Evolutionary conservation across 2,329 filamentous ascomycete genomes (phyloP).

Genomic region (Nannizziopsis arthrosporioides): DNA sequence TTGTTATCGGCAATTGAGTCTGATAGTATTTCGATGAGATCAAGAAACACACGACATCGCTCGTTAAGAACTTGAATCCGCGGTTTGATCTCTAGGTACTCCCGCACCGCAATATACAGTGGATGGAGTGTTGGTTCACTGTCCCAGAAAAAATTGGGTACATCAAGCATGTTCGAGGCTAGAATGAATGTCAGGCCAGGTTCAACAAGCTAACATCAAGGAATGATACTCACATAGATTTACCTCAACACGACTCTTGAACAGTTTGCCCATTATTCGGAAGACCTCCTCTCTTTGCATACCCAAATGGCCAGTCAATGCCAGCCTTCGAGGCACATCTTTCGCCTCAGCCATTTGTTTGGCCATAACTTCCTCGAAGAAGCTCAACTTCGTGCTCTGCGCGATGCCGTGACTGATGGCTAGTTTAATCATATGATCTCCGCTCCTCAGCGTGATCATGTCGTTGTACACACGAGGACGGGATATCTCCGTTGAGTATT

Average conservation of each 20-base stretch:
- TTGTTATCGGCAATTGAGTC: conserved; percentile 88
- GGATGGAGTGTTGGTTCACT: conserved; percentile 89
- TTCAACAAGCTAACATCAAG: background rate
- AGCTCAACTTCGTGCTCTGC: conserved; percentile 89
- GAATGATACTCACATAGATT: conserved; percentile 67
- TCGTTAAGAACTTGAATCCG: conserved; percentile 96
- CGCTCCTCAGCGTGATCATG: conserved; percentile 92
- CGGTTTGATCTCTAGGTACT: conserved; percentile 94
- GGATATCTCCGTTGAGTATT: conserved; percentile 78
- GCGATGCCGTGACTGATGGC: conserved; percentile 96
- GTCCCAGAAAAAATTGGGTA: conserved; percentile 98
- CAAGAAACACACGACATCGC: conserved; percentile 88
- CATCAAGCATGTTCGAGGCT: conserved; percentile 93
- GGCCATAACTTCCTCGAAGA: conserved; percentile 93
- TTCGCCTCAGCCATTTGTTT: conserved; percentile 88
- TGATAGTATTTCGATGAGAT: conserved; percentile 86
- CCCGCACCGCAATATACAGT: conserved; percentile 83
- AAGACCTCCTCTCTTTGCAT: conserved; percentile 90
- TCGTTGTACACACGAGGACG: conserved; percentile 93
- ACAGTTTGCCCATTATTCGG: conserved; percentile 77
- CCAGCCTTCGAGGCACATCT: conserved; percentile 77
- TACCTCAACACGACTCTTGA: conserved; percentile 90
- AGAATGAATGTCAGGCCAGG: conserved; percentile 2
- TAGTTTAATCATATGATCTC: conserved; percentile 98
- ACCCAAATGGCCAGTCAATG: conserved; percentile 76